Base-by-base conservation (phyloP, 2,329 filamentous ascomycete species). In the Akanthomyces uredinophilus region DNA sequence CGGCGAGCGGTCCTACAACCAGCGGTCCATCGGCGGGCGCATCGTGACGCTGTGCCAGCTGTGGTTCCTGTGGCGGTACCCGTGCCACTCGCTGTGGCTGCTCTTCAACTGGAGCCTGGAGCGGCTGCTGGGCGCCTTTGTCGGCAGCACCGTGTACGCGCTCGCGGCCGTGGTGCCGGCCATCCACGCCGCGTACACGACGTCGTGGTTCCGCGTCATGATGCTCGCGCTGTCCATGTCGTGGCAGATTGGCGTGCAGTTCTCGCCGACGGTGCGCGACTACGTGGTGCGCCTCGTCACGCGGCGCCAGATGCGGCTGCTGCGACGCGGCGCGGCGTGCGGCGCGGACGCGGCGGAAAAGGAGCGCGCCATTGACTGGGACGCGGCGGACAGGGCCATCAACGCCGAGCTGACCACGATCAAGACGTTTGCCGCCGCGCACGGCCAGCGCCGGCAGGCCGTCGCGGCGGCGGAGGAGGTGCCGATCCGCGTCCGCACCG, bases 61-160 rank as follows among this genome's bases (percentile, higher is more conserved):
- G 29, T 65, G 63, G 58, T 65, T 63, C 39, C 64, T 67, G 22
- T 64, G 62, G 64, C 63, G 62, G 4, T 67, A 62, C 43, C 65
- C 65, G 5, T 65, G 58, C 32, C 65, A 63, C 50, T 63, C 64
- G 14, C 47, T 61, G 43, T 67, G 65, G 65, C 63, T 67, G 2
- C 61, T 67, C 46, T 67, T 67, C 63, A 67, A 66, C 41, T 67
- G 65, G 66, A 66, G 66, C 41, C 49, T 67, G 35, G 66, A 67
- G 60, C 57, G 66, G 7, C 56, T 67, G 5, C 59, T 67, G 2
- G 66, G 66, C 35, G 66, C 63, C 6, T 63, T 67, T 39, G 66
- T 66, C 3, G 66, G 66, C 0, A 67, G 64, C 59, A 63, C 66
- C 5, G 66, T 64, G 44, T 67, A 67, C 32, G 66, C 66, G 5